Base-by-base conservation (phyloP, 1,284 basidiomycete species). In the Boletus nobilissimus region DNA sequence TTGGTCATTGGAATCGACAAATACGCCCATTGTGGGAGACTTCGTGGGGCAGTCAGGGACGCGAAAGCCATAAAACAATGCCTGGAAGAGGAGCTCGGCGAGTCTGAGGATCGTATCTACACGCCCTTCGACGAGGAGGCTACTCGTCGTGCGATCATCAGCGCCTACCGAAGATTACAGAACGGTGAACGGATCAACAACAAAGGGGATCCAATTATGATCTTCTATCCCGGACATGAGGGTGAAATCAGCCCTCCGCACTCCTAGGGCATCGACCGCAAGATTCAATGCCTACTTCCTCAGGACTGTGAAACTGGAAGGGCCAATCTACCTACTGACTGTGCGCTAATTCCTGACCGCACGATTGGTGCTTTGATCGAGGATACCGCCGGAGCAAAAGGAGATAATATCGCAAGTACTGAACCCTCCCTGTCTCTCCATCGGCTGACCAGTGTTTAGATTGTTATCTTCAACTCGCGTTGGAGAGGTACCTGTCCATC, bases 141-240 rank as follows among this genome's bases (percentile, higher is more conserved):
- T 0, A 91, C 92, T 9, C 91, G 91, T 77, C 82, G 86, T 34
- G 87, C 85, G 70, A 92, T 93, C 62, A 90, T 92, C 78, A 84
- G 89, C 73, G 86, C 81, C 4, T 90, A 93, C 80, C 82, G 84
- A 13, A 89, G 91, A 78, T 85, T 94, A 39, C 83, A 89, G 73
- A 88, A 89, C 80, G 92, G 94, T 79, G 81, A 87, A 14, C 86
- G 85, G n/a, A 92, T 94, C 40, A 86, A 89, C 63, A 80, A 82
- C 24, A n/a, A n/a, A n/a, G 92, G 89, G 24, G 91, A 94, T 77
- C 89, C 92, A 29, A 90, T 94, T 36, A 76, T 94, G 74, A 86
- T 93, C 70, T 94, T 91, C 81, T 94, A 92, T 79, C 90, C 92
- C 57, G 92, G 92, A 18, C 92, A 93, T 79, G 93, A 92, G 24